Evolutionary conservation across 2,329 filamentous ascomycete genomes (phyloP).

Genomic region (Pseudogymnoascus sp.): DNA sequence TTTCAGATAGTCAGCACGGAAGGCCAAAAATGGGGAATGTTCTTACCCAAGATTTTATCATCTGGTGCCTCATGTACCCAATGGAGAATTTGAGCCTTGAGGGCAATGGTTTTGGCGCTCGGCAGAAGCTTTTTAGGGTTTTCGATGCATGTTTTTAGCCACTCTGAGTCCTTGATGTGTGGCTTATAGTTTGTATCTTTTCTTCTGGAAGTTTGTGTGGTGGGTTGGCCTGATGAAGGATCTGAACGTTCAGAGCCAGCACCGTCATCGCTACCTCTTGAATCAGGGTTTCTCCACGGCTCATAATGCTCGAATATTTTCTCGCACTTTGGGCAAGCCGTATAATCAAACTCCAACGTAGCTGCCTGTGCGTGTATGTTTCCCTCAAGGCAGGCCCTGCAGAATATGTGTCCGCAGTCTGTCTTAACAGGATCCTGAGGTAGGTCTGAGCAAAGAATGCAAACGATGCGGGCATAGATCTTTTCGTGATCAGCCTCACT

Average conservation of each 20-base stretch:
- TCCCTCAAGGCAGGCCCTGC: neutral
- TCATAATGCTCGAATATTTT: neutral
- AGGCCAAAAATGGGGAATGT: neutral
- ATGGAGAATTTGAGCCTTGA: conserved; percentile 32
- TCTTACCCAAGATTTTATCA: conserved; percentile 41
- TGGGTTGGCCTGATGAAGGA: neutral
- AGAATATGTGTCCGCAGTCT: neutral
- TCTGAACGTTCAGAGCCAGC: neutral
- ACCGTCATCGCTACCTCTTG: neutral
- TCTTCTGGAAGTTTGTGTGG: neutral
- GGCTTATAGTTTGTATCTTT: conserved; percentile 22
- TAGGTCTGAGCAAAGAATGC: neutral
- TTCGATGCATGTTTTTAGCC: conserved; percentile 24
- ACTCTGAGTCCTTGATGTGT: conserved; percentile 19
- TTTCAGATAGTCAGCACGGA: neutral
- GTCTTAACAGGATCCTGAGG: neutral
- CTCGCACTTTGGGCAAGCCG: neutral
- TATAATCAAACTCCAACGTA: neutral
- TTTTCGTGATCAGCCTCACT: neutral
- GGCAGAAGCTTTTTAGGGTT: conserved; percentile 28
- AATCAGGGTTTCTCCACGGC: neutral
- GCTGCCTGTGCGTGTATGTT: neutral
- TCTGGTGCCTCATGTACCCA: conserved; percentile 38
- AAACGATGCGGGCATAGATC: neutral
- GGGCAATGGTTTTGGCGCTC: conserved; percentile 35